Evolutionary conservation across 2,329 filamentous ascomycete species (phyloP).

Genomic region (Penicillium sp.): DNA sequence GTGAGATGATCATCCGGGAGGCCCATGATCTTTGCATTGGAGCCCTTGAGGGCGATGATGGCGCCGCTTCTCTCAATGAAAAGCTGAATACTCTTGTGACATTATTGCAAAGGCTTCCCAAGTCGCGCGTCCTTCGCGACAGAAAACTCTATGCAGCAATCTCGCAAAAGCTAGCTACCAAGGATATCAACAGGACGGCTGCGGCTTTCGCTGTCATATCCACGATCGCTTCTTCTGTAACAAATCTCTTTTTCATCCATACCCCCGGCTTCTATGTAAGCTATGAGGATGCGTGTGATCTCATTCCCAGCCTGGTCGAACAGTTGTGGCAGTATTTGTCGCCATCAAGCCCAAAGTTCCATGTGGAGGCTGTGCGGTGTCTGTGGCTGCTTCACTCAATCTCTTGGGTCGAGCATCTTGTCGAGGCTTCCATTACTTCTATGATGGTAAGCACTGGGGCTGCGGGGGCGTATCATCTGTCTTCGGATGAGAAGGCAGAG

Average conservation of each 20-base stretch:
- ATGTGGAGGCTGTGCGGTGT: slow-evolving; percentile 84
- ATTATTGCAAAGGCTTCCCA: slow-evolving; percentile 40
- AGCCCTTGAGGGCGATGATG: slow-evolving; percentile 27
- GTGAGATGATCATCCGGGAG: slow-evolving; percentile 64
- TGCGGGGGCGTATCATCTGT: slow-evolving; percentile 25
- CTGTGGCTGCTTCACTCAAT: slow-evolving; percentile 84
- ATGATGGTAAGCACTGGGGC: slow-evolving; percentile 58
- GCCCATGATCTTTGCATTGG: slow-evolving; percentile 43
- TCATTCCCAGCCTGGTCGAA: slow-evolving; percentile 67
- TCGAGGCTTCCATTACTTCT: slow-evolving; percentile 74
- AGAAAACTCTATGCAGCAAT: slow-evolving; percentile 37
- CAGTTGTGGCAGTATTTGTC: slow-evolving; percentile 79
- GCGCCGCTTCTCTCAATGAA: slow-evolving; percentile 50
- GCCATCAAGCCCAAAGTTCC: slow-evolving; percentile 81
- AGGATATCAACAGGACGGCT: slow-evolving; percentile 25
- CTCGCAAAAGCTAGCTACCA: slow-evolving; percentile 22
- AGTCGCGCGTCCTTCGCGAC: slow-evolving; percentile 35
- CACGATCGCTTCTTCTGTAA: slow-evolving; percentile 50
- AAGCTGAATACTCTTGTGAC: slow-evolving; percentile 61
- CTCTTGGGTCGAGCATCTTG: slow-evolving; percentile 64
- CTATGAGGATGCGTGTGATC: slow-evolving; percentile 52
- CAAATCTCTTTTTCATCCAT: slow-evolving; percentile 39
- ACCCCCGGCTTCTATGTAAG: slow-evolving; percentile 36
- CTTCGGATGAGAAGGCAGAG: slow-evolving; percentile 36
- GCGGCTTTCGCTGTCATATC: slow-evolving; percentile 37